Conservation (phyloP, 768 basidiomycete species). For the Lyophyllum atratum region DNA sequence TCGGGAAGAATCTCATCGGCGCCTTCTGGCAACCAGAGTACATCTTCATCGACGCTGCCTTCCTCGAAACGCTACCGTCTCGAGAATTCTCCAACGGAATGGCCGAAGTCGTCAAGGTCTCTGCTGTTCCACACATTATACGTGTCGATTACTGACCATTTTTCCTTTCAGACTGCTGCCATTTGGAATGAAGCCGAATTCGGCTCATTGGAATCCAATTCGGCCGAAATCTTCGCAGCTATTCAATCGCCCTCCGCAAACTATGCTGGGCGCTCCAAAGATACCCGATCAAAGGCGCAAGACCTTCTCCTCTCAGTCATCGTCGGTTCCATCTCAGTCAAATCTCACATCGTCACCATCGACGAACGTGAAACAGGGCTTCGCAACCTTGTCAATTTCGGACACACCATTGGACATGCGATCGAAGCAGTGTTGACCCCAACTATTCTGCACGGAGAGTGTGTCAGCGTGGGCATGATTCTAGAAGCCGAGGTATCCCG, state of each 20-base stretch:
- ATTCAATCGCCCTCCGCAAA: slow-evolving; percentile 71
- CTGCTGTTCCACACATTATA: slow-evolving; percentile 16
- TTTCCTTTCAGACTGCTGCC: slow-evolving; percentile 84
- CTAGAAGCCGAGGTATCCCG: slow-evolving; percentile 94
- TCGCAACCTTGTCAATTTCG: slow-evolving; percentile 98
- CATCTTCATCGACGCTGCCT: slow-evolving; percentile 96
- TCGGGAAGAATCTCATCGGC: slow-evolving; percentile 98
- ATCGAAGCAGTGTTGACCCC: slow-evolving; percentile 97
- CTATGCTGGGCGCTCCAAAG: slow-evolving; percentile 55
- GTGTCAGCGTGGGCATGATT: slow-evolving; percentile 94
- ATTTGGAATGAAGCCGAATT: slow-evolving; percentile 97
- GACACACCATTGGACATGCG: slow-evolving; percentile 97
- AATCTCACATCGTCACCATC: slow-evolving; percentile 94
- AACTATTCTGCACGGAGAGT: slow-evolving; percentile 93
- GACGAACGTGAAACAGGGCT: slow-evolving; percentile 97
- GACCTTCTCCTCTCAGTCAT: slow-evolving; percentile 89
- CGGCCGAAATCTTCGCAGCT: slow-evolving; percentile 83
- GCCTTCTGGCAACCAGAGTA: slow-evolving; percentile 98
- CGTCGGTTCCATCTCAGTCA: slow-evolving; percentile 90
- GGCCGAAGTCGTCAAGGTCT: slow-evolving; percentile 96
- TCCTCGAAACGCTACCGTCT: slow-evolving; percentile 88
- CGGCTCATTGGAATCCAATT: slow-evolving; percentile 80
- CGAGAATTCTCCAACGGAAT: slow-evolving; percentile 98
- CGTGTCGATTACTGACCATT: slow-evolving; percentile 3
- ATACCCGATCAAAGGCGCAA: slow-evolving; percentile 74